Base-by-base conservation (phyloP, 2,329 filamentous ascomycete genomes). In the Pleurostoma richardsiae region DNA sequence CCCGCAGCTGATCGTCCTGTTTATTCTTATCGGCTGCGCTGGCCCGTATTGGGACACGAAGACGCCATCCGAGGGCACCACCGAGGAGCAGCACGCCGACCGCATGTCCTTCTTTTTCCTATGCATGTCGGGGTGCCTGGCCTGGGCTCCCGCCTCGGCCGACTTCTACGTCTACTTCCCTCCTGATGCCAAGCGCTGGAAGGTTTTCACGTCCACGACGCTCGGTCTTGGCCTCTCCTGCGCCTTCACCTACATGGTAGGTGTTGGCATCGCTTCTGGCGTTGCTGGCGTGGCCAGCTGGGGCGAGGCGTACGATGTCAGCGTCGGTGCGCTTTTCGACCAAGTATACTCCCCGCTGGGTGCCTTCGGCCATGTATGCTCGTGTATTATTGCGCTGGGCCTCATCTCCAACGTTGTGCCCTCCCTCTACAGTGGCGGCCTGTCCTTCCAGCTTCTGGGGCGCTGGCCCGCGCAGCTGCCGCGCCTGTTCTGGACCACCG, bases 81-180 rank as follows among this genome's bases (percentile, higher is more conserved):
- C 69, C 10, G 62, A 70, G 40, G 80, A 77, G 3, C 56, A 83
- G 6, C 65, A 69, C 10, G 82, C 79, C 30, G 78, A 79, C 50
- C 68, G 78, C 3, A 67, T 89, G 30, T 85, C 82, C 4, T 90
- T 87, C 63, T 85, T 90, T 62, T 84, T 80, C 8, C 69, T 89
- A 41, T 86, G 80, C 53, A 69, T 86, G 10, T 82, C 82, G 27
- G 77, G 79, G 2, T 79, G 80, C 6, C 76, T 85, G 45, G 83
- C 81, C 2, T 88, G 85, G 59, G 69, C 77, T 2, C 77, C 80
- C 4, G 74, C 76, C 2, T 80, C 77, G n/a, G 79, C 79, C 1
- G 83, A 87, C 59, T 86, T 81, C 58, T 84, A 85, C 54, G 81
- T 85, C 45, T 87, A 66, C 51, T 64, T 61, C 45, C 59, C 61